Conservation (phyloP, 2,329 filamentous ascomycete genomes). For the Ascosphaera apis region DNA sequence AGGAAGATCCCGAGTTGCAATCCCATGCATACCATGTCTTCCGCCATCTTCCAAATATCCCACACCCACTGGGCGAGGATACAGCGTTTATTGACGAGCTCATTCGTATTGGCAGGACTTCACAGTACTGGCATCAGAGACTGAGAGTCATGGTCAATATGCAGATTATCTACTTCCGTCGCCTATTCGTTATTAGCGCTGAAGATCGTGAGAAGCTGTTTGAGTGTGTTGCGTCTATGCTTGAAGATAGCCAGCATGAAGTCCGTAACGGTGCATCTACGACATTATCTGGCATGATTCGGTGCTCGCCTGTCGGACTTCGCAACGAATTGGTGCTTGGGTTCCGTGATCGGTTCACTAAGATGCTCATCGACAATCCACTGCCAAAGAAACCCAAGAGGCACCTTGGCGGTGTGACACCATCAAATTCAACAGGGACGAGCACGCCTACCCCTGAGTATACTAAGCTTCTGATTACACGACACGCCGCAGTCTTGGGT, state of each 20-base stretch:
- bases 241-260: constrained; percentile 75
- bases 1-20: constrained; percentile 91
- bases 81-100: constrained; percentile 63
- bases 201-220: constrained; percentile 62
- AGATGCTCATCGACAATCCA: constrained; percentile 57
- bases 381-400: constrained; percentile 45
- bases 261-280: constrained; percentile 82
- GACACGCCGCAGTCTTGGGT: constrained; percentile 80
- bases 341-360: constrained; percentile 59
- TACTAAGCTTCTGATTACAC: constrained; percentile 54
- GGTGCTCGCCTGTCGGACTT: constrained; percentile 65
- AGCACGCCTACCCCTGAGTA: constrained; percentile 28
- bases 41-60: constrained; percentile 84
- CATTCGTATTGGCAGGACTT: constrained; percentile 66
- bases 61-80: constrained; percentile 70
- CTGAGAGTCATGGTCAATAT: constrained; percentile 91
- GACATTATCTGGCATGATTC: constrained; percentile 91
- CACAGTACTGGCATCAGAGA: constrained; percentile 83
- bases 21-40: constrained; percentile 91
- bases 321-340: constrained; percentile 54
- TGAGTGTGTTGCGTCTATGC: constrained; percentile 84
- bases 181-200: constrained; percentile 63
- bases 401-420: constrained; percentile 7
- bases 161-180: constrained; percentile 94
- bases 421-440: constrained; percentile 19